These are phyloP conservation scores for Kodamaea jinghongensis DNA, from an alignment of 805 yeast species.

Conservation along the genomic window DNA sequence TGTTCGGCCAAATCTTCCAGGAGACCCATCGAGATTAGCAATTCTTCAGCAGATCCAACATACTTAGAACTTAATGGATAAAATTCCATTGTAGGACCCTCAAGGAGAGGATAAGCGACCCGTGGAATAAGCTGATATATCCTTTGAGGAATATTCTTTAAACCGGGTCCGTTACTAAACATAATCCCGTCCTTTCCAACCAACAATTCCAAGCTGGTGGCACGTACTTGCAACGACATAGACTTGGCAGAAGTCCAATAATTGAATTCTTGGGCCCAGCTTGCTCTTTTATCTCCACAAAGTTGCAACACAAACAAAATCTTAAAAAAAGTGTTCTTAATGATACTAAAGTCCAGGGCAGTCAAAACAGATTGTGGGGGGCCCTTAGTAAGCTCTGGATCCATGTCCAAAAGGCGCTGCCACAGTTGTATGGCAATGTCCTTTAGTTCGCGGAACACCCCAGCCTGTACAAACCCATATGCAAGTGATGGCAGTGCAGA, in stretches of 20 bases:
- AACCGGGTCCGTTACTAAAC: no score
- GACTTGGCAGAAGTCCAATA: background rate
- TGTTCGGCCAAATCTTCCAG: no score
- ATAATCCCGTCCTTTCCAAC: no score
- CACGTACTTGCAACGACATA: no score
- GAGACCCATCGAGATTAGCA: no score
- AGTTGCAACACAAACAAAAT: constrained; percentile 37
- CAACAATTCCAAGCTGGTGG: no score
- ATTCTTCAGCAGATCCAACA: no score
- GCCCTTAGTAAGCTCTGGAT: constrained; percentile 8
- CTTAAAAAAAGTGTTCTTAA: constrained; percentile 43
- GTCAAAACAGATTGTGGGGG: constrained; percentile 24
- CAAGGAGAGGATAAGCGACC: no score
- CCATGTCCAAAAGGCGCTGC: constrained; percentile 19
- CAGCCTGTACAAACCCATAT: constrained; percentile 50
- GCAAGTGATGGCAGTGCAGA: constrained; percentile 36
- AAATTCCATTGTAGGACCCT: no score
- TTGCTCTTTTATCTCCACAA: background rate
- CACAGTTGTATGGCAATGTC: constrained; percentile 22
- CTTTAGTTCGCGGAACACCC: constrained; percentile 40
- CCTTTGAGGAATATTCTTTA: no score
- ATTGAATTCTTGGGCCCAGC: background rate
- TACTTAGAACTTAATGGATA: no score
- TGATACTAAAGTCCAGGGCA: constrained; percentile 33
- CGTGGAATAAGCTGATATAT: no score